phyloP scores from a whole-genome alignment of 2,329 filamentous ascomycete genomes.

The Trichoderma citrinoviride region DNA sequence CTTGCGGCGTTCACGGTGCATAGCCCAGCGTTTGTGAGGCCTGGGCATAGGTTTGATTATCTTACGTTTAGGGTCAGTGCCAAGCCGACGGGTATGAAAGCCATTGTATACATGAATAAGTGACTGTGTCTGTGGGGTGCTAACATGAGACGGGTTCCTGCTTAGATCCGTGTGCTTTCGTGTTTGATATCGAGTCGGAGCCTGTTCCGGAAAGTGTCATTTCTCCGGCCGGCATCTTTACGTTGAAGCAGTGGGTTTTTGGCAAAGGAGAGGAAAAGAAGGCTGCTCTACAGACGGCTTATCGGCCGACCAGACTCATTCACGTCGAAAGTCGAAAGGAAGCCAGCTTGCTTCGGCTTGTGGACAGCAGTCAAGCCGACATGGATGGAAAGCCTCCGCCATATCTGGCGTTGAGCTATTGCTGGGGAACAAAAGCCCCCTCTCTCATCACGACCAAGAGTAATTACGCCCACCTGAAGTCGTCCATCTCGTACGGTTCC shows the following conservation, averaged over 20 bases:
- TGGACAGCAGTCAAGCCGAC: background rate
- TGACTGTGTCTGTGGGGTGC: background rate
- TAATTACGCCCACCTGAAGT: background rate
- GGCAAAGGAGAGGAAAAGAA: background rate
- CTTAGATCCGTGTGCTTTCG: background rate
- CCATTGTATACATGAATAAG: too few species aligned
- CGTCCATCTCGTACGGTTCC: background rate
- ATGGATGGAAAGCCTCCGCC: background rate
- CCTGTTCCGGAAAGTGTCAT: background rate
- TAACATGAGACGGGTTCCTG: background rate
- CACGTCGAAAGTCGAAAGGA: background rate
- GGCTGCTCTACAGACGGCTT: background rate
- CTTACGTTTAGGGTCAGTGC: background rate
- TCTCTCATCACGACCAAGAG: background rate
- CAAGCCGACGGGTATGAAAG: background rate
- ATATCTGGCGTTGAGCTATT: conserved; percentile 11
- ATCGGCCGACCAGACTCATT: conserved; percentile 6
- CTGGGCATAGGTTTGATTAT: background rate
- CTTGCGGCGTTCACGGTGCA: background rate
- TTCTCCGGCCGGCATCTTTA: conserved; percentile 4
- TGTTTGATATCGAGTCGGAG: background rate
- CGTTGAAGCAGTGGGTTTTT: conserved; percentile 3
- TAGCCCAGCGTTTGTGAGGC: background rate
- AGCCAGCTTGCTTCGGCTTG: background rate
- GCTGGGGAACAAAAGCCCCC: background rate